phyloP scores from a whole-genome alignment of 495 filamentous ascomycete genomes.

The Aspergillus leporis region DNA sequence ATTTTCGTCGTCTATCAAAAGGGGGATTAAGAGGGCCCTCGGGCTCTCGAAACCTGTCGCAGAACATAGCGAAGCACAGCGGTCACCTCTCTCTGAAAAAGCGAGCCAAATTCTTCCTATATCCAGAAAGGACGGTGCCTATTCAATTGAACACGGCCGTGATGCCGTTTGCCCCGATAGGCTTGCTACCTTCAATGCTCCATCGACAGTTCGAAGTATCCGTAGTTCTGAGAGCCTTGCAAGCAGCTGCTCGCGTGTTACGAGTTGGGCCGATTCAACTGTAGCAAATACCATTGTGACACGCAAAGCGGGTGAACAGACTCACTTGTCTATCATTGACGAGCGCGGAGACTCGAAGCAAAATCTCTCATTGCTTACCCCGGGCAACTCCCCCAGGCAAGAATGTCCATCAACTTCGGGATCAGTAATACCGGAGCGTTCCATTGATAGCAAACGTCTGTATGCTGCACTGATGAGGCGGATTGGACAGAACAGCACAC shows the following conservation, averaged over 20 bases:
- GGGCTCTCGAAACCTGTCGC: conserved; percentile 45
- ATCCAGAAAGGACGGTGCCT: conserved; percentile 1
- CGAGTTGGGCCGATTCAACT: conserved; percentile 73
- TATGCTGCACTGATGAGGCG: conserved; percentile 75
- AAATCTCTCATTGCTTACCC: conserved; percentile 23
- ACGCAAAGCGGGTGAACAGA: conserved; percentile 42
- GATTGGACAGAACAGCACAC: conserved; percentile 40
- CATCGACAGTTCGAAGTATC: conserved; percentile 19
- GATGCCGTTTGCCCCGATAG: conserved; percentile 35
- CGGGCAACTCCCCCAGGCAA: not conserved
- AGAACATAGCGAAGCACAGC: conserved; percentile 45
- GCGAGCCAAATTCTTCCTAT: conserved; percentile 21
- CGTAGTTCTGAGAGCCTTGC: conserved; percentile 49
- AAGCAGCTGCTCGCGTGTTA: conserved; percentile 66
- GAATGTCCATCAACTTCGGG: not conserved
- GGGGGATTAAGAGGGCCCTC: conserved; percentile 61
- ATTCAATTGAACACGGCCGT: not conserved
- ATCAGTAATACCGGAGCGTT: conserved; percentile 22
- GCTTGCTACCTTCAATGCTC: conserved; percentile 33
- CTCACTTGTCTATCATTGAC: conserved; percentile 65
- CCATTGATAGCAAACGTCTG: conserved; percentile 63
- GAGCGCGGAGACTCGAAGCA: conserved; percentile 56
- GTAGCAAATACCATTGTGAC: conserved; percentile 48
- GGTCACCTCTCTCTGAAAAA: conserved; percentile 27
- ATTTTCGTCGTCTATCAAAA: conserved; percentile 61